phyloP scores from a whole-genome alignment of 768 basidiomycete genomes.

The Auricularia cornea region DNA sequence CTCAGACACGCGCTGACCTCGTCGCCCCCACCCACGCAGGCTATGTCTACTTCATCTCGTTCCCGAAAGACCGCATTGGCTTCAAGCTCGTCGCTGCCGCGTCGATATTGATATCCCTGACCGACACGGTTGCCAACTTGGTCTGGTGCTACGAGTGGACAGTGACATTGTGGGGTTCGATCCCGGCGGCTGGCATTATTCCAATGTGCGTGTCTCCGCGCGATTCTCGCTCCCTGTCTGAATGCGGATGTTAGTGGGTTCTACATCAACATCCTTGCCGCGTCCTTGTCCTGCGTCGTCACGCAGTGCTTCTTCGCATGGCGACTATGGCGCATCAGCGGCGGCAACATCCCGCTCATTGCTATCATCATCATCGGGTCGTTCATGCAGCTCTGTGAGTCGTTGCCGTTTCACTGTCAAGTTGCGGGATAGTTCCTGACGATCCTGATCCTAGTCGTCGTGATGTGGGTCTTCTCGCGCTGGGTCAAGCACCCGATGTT shows the following conservation, averaged over 20 bases:
- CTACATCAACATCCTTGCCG: background rate
- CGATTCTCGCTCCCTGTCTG: background rate
- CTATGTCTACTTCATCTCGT: background rate
- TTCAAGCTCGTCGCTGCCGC: background rate
- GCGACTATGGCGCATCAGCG: background rate
- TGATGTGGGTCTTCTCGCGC: background rate
- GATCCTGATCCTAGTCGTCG: background rate
- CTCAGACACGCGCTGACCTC: background rate
- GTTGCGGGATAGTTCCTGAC: background rate
- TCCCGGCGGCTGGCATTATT: background rate
- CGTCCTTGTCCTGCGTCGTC: background rate
- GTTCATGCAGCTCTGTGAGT: background rate
- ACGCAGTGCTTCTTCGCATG: background rate
- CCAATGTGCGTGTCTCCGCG: background rate
- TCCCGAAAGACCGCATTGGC: background rate
- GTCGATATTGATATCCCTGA: background rate
- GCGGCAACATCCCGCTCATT: background rate
- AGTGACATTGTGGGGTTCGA: background rate
- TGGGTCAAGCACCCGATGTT: background rate
- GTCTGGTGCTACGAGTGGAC: background rate
- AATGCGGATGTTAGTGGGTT: background rate
- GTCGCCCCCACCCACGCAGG: background rate
- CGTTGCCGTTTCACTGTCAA: background rate
- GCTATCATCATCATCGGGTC: background rate
- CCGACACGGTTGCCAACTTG: background rate